A percentile compares a stretch with the other conserved stretches of the same genome.
Conservation (phyloP, 805 yeast species). For the Diddensiella caesifluorescens region DNA sequence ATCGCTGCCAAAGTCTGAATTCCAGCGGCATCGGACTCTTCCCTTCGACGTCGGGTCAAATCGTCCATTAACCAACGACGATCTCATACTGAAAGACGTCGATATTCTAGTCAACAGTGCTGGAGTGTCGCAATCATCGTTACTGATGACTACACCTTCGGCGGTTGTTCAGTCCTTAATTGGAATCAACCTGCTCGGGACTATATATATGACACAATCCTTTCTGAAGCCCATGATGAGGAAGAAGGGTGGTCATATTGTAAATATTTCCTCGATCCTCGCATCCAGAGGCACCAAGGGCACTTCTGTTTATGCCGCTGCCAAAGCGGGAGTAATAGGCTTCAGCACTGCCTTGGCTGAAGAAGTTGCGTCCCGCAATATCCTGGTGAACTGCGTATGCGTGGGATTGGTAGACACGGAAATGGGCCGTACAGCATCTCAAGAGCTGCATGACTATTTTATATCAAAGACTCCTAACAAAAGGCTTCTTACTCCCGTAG, state of each 20-base stretch:
- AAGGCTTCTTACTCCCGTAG: constrained; percentile 12
- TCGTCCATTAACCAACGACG: constrained; percentile 8
- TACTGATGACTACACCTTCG: constrained; percentile 42
- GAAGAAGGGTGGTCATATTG: constrained; percentile 36
- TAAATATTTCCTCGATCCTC: constrained; percentile 65
- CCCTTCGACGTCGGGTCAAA: constrained; percentile 19
- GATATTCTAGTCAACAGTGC: constrained; percentile 49
- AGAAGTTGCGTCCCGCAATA: constrained; percentile 49
- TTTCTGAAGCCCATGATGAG: constrained; percentile 49
- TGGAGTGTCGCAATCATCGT: constrained; percentile 55
- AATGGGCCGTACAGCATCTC: constrained; percentile 36
- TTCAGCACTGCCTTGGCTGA: constrained; percentile 54
- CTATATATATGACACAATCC: constrained; percentile 53
- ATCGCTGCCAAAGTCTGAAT: constrained; percentile 10
- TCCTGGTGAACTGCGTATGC: constrained; percentile 59
- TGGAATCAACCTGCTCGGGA: constrained; percentile 52
- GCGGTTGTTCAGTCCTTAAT: constrained; percentile 43
- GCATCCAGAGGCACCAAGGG: constrained; percentile 46
- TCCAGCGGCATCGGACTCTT: constrained; percentile 13
- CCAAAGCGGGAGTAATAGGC: constrained; percentile 65
- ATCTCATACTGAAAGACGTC: constrained; percentile 17
- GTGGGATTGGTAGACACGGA: constrained; percentile 70
- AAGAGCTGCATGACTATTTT: constrained; percentile 8
- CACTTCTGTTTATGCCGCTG: constrained; percentile 59
- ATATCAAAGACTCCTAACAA: constrained; percentile 10